These are phyloP conservation scores for Microbotryum lychnidis-dioicae DNA, from an alignment of 1,284 basidiomycete species.

Conservation along the genomic window DNA sequence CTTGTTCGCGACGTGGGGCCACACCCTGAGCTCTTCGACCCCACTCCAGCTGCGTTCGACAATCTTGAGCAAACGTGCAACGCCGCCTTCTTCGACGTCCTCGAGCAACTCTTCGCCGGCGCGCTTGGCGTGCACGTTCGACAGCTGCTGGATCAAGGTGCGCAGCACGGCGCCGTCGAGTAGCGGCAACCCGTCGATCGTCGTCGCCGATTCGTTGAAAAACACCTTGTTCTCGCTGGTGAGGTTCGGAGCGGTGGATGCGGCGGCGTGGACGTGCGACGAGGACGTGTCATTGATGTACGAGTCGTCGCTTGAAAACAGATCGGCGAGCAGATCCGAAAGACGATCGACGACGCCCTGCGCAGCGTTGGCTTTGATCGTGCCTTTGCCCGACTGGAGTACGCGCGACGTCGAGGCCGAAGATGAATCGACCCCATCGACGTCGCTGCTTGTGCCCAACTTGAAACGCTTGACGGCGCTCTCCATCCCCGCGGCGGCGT, in stretches of 20 bases:
- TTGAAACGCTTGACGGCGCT: constrained; percentile 22
- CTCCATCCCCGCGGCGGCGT: constrained; percentile 7
- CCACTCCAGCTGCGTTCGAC: constrained; percentile 65
- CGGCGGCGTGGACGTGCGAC: constrained; percentile 1
- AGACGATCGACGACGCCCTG: constrained; percentile 12
- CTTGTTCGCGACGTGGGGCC: constrained; percentile 43
- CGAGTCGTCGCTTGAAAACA: constrained; percentile 25
- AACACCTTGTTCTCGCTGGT: not conserved
- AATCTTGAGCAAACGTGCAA: constrained; percentile 62
- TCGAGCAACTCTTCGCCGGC: constrained; percentile 21
- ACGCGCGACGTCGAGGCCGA: not conserved
- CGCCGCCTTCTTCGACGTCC: constrained; percentile 54
- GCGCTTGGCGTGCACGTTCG: not conserved
- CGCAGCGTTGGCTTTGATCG: not conserved
- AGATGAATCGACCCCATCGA: constrained; percentile 7
- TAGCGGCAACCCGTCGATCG: constrained; percentile 6
- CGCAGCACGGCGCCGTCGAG: constrained; percentile 9
- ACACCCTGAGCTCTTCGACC: constrained; percentile 63
- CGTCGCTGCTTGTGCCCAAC: constrained; percentile 5
- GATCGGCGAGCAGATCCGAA: constrained; percentile 15
- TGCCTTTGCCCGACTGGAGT: not conserved
- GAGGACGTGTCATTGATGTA: constrained; percentile 20
- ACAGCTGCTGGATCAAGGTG: constrained; percentile 7
- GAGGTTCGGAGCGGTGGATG: not conserved
- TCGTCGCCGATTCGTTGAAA: constrained; percentile 11